phyloP scores from a whole-genome alignment of 257 asterid species.

The Oldenlandia corymbosa region DNA sequence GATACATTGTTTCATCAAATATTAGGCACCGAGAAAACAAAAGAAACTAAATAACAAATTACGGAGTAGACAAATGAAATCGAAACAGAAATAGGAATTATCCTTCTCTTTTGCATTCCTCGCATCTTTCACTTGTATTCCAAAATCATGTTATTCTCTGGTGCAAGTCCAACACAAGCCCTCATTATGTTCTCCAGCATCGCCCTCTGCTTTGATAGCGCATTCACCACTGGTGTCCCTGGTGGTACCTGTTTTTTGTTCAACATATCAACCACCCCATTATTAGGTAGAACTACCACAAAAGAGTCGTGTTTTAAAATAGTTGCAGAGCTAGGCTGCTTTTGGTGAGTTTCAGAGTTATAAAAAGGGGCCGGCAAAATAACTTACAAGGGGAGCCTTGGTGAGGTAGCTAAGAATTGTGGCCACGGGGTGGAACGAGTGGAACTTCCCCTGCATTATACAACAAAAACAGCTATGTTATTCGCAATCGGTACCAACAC shows the following conservation, averaged over 20 bases:
- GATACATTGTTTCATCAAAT: too few relatives aligned
- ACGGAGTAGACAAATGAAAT: too few relatives aligned
- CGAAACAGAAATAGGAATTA: too few relatives aligned
- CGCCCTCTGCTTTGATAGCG: constrained; percentile 87
- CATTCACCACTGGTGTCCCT: constrained; percentile 97
- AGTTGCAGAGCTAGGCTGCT: too few relatives aligned
- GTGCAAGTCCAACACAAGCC: constrained; percentile 98
- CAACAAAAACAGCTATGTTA: not conserved
- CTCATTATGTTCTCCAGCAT: constrained; percentile 96
- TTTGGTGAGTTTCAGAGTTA: too few relatives aligned
- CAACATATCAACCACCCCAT: not conserved
- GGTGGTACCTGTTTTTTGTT: constrained; percentile 74
- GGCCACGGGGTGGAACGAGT: constrained; percentile 94
- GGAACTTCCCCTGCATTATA: constrained; percentile 72
- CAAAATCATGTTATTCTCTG: constrained; percentile 97
- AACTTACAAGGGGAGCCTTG: constrained; percentile 96
- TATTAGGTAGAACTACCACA: too few relatives aligned
- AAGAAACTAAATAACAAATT: too few relatives aligned
- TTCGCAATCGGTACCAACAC: too few relatives aligned
- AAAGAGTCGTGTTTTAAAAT: too few relatives aligned
- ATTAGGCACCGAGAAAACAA: too few relatives aligned
- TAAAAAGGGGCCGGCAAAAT: too few relatives aligned
- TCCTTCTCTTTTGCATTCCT: too few relatives aligned
- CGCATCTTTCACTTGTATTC: constrained; percentile 94
- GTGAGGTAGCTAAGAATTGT: constrained; percentile 91